Percentiles rank a stretch among this genome's conserved stretches.
Conservation (phyloP, 2,329 filamentous ascomycete species). For the Colletotrichum theobromicola region DNA sequence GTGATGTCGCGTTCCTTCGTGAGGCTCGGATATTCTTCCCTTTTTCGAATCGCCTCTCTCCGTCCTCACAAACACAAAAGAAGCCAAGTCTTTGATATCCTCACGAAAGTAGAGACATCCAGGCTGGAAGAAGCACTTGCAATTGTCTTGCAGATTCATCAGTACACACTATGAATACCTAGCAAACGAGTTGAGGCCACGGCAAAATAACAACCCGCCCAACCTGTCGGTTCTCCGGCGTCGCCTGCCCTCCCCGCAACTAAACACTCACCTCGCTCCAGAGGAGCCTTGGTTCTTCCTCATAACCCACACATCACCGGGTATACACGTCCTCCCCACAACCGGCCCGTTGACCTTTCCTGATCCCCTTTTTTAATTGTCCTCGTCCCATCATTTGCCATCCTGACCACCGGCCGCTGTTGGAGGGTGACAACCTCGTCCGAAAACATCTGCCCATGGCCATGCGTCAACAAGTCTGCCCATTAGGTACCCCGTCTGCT, state of each 20-base stretch:
- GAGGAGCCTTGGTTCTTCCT: not conserved
- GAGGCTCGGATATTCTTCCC: not conserved
- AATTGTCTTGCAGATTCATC: not conserved
- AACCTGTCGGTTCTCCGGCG: not conserved
- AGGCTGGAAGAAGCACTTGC: not conserved
- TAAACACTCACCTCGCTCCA: not conserved
- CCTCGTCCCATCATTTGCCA: not conserved
- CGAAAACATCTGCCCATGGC: not conserved
- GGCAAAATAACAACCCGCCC: not conserved
- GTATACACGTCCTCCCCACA: slow-evolving; percentile 10
- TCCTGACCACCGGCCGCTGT: not conserved
- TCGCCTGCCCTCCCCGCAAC: not conserved
- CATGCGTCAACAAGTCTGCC: not conserved
- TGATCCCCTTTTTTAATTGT: not conserved
- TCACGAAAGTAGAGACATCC: not conserved
- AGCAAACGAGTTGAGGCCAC: not conserved
- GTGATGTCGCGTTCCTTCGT: not conserved
- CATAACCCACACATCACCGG: not conserved
- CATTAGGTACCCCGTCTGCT: not conserved
- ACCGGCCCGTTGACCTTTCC: not conserved
- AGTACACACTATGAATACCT: not conserved
- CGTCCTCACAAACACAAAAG: not conserved
- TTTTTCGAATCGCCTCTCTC: not conserved
- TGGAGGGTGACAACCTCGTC: not conserved
- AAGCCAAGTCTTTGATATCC: not conserved